Conservation (phyloP, 129 eudicot genomes). For the Saposhnikovia divaricata region DNA sequence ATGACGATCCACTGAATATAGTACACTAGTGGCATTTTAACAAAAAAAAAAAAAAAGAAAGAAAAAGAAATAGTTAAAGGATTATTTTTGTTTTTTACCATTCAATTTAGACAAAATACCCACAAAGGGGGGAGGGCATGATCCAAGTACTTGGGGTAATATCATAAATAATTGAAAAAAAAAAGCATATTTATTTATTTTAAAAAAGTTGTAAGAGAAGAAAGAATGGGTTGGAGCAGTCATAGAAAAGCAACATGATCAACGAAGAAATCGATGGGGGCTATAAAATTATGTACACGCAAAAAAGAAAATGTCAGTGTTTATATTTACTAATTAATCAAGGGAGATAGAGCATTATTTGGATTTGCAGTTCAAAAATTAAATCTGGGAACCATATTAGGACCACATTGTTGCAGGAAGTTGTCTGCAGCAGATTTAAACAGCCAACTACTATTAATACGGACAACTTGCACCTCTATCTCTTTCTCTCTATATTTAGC, state of each 20-base stretch:
- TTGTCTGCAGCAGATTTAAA: slow-evolving; percentile 2
- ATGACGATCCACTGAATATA: too few relatives aligned
- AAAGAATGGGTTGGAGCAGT: not conserved
- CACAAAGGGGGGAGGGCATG: too few relatives aligned
- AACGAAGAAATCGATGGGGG: not conserved
- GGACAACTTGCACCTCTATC: slow-evolving; percentile 1
- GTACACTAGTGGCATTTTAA: too few relatives aligned
- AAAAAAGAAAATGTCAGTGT: not conserved
- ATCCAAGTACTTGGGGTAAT: too few relatives aligned
- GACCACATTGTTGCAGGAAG: slow-evolving; percentile 2
- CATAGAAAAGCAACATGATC: not conserved
- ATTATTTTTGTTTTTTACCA: too few relatives aligned
- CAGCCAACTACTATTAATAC: not conserved
- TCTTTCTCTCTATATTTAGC: not conserved
- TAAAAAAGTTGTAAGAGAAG: not conserved
- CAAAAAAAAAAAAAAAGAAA: too few relatives aligned
- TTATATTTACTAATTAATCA: not conserved
- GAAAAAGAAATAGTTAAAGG: too few relatives aligned
- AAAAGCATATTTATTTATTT: too few relatives aligned
- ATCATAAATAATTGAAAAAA: too few relatives aligned
- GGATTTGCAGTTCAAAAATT: not conserved
- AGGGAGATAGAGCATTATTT: not conserved
- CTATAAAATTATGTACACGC: not conserved
- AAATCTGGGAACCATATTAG: not conserved
- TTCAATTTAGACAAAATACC: too few relatives aligned